Evolutionary conservation across 148 eudicot genomes (phyloP).

Genomic region (Rhododendron molle): DNA sequence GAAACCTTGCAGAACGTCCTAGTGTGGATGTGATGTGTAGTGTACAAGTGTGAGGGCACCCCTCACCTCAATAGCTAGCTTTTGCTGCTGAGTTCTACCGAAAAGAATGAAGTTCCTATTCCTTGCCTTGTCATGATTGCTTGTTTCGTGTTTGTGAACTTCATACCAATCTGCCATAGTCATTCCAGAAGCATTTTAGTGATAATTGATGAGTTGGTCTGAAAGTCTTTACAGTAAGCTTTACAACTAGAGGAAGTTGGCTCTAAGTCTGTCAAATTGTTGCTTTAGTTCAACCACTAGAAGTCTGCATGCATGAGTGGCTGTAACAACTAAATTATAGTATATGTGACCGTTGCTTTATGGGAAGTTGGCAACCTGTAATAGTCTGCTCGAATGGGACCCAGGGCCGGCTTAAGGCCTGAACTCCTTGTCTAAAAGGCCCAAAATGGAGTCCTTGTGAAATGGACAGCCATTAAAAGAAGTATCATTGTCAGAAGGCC

Average conservation of each 20-base stretch:
- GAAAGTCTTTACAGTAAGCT: not conserved
- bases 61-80: not conserved
- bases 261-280: not conserved
- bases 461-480: not conserved
- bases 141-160: not conserved
- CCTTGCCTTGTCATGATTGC: not conserved
- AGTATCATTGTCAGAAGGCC: not conserved
- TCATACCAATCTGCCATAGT: not conserved
- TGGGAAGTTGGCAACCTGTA: not conserved
- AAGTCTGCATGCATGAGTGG: not conserved
- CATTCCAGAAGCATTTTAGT: not conserved
- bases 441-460: not conserved
- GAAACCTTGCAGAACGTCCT: not conserved
- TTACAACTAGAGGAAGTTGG: not conserved
- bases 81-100: not conserved
- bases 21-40: not conserved
- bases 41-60: not conserved
- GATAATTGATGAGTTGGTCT: not conserved
- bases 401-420: not conserved
- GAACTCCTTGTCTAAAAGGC: not conserved
- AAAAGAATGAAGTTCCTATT: not conserved
- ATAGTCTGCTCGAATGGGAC: not conserved
- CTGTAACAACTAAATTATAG: not conserved
- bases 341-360: not conserved
- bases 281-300: not conserved